Evolutionary conservation across 2,329 filamentous ascomycete species (phyloP).

Genomic region (Fusarium nygamai): DNA sequence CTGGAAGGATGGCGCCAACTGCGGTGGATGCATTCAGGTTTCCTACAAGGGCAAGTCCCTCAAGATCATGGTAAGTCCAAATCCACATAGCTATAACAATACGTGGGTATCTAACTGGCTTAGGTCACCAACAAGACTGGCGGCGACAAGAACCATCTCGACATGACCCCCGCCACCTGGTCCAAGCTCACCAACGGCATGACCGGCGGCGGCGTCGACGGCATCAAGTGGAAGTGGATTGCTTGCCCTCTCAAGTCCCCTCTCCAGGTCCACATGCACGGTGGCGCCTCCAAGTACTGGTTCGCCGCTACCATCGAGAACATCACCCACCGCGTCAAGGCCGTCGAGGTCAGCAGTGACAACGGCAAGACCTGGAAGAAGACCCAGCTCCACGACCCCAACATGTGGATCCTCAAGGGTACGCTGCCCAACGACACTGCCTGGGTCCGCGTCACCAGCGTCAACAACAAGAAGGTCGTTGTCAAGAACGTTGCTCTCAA

Average conservation of each 20-base stretch:
- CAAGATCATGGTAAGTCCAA: constrained; percentile 4
- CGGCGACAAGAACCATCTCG: constrained; percentile 18
- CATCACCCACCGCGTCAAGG: constrained; percentile 14
- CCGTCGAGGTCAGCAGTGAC: constrained; percentile 17
- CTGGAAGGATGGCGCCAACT: constrained; percentile 14
- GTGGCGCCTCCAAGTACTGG: constrained; percentile 20
- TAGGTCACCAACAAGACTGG: constrained; percentile 17
- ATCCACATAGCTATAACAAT: fast-evolving
- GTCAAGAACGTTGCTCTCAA: constrained; percentile 16
- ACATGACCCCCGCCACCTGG: constrained; percentile 19
- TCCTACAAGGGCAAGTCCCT: constrained; percentile 3
- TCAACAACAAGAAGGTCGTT: constrained; percentile 19
- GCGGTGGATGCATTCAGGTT: constrained; percentile 7
- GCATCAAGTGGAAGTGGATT: constrained; percentile 27
- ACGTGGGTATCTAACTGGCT: fast-evolving
- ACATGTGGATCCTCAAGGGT: constrained; percentile 16
- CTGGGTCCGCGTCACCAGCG: constrained; percentile 11
- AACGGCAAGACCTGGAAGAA: constrained; percentile 10
- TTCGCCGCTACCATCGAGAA: constrained; percentile 19
- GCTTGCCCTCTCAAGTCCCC: constrained; percentile 5
- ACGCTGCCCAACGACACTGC: constrained; percentile 9
- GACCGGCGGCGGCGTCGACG: constrained; percentile 3
- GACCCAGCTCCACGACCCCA: not conserved
- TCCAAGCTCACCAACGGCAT: constrained; percentile 14
- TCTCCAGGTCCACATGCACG: constrained; percentile 18